Conservation (phyloP, 768 basidiomycete genomes). For the Hericium rajendrae region DNA sequence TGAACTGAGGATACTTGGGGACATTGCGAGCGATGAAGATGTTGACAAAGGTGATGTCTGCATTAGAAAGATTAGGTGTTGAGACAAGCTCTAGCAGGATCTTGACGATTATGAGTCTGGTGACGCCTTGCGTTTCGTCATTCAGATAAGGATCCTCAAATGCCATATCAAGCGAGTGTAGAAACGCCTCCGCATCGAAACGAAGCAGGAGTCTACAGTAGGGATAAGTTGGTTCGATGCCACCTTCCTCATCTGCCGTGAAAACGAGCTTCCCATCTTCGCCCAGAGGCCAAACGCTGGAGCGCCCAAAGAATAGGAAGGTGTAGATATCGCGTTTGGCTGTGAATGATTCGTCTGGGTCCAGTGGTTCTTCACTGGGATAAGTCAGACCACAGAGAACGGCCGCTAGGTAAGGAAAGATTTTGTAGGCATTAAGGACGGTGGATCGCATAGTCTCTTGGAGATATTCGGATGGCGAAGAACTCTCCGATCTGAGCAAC, state of each 20-base stretch:
- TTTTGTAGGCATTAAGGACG: conserved; percentile 77
- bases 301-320: conserved; percentile 79
- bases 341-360: conserved; percentile 48
- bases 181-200: conserved; percentile 89
- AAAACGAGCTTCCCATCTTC: conserved; percentile 65
- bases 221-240: conserved; percentile 78
- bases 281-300: conserved; percentile 67
- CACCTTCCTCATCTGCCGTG: conserved; percentile 66
- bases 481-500: conserved; percentile 23
- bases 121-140: conserved; percentile 55
- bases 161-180: conserved; percentile 88
- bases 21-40: conserved; percentile 96
- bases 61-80: conserved; percentile 39
- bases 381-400: conserved; percentile 77
- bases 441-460: conserved; percentile 42
- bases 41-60: conserved; percentile 76
- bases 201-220: conserved; percentile 76
- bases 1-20: conserved; percentile 90
- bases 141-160: conserved; percentile 92
- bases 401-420: conserved; percentile 81
- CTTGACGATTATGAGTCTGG: conserved; percentile 73
- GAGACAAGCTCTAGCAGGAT: conserved; percentile 74
- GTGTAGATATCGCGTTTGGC: conserved; percentile 71
- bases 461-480: conserved; percentile 13
- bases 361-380: conserved; percentile 71